Conservation (phyloP, 1,284 basidiomycete species). For the Cryptococcus sp. region DNA sequence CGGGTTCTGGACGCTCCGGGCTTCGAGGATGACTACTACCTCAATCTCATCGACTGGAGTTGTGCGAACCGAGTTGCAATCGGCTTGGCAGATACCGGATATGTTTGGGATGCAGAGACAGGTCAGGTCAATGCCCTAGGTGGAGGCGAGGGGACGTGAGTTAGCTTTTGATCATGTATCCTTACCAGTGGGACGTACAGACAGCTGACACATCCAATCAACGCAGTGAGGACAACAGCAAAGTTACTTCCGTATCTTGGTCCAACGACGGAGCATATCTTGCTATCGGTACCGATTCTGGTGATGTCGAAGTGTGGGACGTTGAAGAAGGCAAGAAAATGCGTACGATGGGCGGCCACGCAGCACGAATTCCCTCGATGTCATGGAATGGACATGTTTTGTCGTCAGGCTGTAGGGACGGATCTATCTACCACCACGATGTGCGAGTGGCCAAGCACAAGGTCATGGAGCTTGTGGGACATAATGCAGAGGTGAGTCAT, state of each 20-base stretch:
- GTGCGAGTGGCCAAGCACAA: slow-evolving; percentile 84
- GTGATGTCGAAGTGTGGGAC: slow-evolving; percentile 96
- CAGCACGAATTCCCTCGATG: slow-evolving; percentile 73
- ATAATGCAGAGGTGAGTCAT: slow-evolving; percentile 85
- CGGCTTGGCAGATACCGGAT: slow-evolving; percentile 76
- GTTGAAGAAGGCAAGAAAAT: slow-evolving; percentile 76
- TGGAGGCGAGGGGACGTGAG: slow-evolving; percentile 32
- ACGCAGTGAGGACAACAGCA: slow-evolving; percentile 19
- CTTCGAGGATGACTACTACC: slow-evolving; percentile 95
- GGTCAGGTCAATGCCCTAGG: slow-evolving; percentile 63
- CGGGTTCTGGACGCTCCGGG: slow-evolving; percentile 93
- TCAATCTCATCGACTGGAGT: slow-evolving; percentile 92
- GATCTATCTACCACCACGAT: slow-evolving; percentile 92
- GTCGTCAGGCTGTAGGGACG: slow-evolving; percentile 84
- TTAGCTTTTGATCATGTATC: background rate
- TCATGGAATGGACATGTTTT: slow-evolving; percentile 85
- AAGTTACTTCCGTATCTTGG: slow-evolving; percentile 35
- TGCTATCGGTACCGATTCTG: slow-evolving; percentile 79
- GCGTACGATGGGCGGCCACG: slow-evolving; percentile 81
- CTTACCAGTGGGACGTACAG: background rate
- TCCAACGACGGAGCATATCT: slow-evolving; percentile 57
- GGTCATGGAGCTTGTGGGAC: slow-evolving; percentile 82
- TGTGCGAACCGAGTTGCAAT: slow-evolving; percentile 83
- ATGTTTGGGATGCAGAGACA: slow-evolving; percentile 91
- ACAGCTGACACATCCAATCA: slow-evolving; percentile 61